Base-by-base conservation (phyloP, 805 yeast genomes). In the Ogataea salicorniae region DNA sequence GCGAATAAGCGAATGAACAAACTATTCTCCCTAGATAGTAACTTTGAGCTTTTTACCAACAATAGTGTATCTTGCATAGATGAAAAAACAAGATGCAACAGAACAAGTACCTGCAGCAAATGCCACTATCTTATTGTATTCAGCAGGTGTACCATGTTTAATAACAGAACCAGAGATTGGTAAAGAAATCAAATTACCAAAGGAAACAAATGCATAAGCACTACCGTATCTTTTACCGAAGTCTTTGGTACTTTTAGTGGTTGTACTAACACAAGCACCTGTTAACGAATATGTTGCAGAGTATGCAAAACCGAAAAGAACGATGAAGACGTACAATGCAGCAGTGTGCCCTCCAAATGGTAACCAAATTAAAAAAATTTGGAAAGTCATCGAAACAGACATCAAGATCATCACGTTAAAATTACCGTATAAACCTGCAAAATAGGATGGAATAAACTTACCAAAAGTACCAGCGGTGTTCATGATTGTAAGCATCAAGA, bases 211-310 rank as follows among this genome's bases (percentile, higher is more conserved):
- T 42, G 79, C 80, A 60, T 81, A 83, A 50, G 81, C 75, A 15
- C 87, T 73, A 0, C 90, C 90, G 53, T 80, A 85, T 18, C 84
- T 66, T 51, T 78, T 80, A 17, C 91, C 91, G 60, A 83, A 84
- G 46, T 81, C 77, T 48, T 73, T 69, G 0, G 80, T 79, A 17
- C 42, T 52, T 11, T 73, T 74, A 11, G 83, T 75, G 18, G 83
- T 76, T 44, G 76, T 74, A 1, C 83, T 76, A 37, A 83, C 71
- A 45, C 87, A 80, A 3, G 80, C 84, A 0, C 89, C 87, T 0
- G 82, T 74, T 44, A 84, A 62, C 1, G 87, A 75, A 41, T 84
- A 70, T 6, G 82, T 76, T 20, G 85, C 73, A 7, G 87, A 76
- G 38, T 77, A 71, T 50, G 76, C 75, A 53, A 81, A 77, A 0